phyloP scores from a whole-genome alignment of 345 rosid genomes.

The Pugionium cornutum region DNA sequence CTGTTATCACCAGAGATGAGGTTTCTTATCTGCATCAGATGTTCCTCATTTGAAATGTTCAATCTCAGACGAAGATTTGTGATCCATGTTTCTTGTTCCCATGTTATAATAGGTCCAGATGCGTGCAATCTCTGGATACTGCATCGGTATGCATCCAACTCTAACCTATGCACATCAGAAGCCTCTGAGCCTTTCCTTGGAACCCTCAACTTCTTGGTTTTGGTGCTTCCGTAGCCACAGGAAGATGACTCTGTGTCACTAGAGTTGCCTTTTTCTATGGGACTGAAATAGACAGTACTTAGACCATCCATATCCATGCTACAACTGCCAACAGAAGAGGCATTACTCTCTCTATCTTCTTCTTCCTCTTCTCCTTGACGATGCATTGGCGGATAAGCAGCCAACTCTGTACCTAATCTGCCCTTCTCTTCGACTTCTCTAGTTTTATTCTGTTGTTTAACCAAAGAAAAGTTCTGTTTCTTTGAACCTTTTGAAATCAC shows the following conservation, averaged over 20 bases:
- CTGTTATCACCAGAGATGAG: conserved; percentile 63
- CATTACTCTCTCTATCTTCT: conserved; percentile 41
- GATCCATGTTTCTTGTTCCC: conserved; percentile 87
- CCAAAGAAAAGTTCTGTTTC: conserved; percentile 43
- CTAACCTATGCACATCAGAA: conserved; percentile 61
- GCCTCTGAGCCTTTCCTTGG: conserved; percentile 41
- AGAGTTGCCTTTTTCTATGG: conserved; percentile 27
- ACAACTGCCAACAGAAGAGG: conserved; percentile 75
- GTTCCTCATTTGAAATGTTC: conserved; percentile 82
- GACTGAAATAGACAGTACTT: conserved; percentile 27
- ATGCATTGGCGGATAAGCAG: neutral
- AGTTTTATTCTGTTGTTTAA: conserved; percentile 36
- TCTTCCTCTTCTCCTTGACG: conserved; percentile 38
- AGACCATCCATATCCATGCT: conserved; percentile 39
- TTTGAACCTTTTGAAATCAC: conserved; percentile 39
- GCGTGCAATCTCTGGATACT: conserved; percentile 75
- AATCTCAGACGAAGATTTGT: conserved; percentile 77
- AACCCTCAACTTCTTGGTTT: neutral
- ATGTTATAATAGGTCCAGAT: conserved; percentile 67
- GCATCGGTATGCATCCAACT: conserved; percentile 66
- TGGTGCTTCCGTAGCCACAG: conserved; percentile 17
- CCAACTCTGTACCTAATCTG: neutral
- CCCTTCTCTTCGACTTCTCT: neutral
- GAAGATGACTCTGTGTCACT: conserved; percentile 42
- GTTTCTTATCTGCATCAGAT: conserved; percentile 71